A percentile compares a stretch with the other conserved stretches of the same genome.
These are phyloP conservation scores for Syncephalis fuscata DNA, from an alignment of 371 early-diverging fungal genomes.

Conservation along the genomic window DNA sequence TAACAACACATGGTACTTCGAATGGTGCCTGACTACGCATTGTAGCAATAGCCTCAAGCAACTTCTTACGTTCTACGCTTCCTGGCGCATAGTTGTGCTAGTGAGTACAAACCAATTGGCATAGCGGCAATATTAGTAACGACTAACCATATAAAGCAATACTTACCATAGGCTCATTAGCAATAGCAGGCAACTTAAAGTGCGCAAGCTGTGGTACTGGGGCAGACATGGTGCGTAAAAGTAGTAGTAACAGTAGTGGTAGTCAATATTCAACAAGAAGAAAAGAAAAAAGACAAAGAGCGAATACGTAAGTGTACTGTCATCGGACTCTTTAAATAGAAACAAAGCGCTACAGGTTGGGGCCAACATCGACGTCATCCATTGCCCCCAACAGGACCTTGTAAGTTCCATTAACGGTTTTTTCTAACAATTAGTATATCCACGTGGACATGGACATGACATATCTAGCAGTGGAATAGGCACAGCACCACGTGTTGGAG, in stretches of 20 bases:
- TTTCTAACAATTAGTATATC: no score
- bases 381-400: no score
- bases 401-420: no score
- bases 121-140: neutral
- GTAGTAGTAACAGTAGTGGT: neutral
- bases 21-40: slow-evolving; percentile 50
- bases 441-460: no score
- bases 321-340: no score
- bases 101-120: neutral
- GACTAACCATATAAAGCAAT: slow-evolving; percentile 1
- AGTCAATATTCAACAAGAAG: no score
- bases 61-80: slow-evolving; percentile 52
- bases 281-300: no score
- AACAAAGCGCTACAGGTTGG: no score
- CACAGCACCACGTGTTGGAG: no score
- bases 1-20: slow-evolving; percentile 71
- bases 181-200: slow-evolving; percentile 64
- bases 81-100: slow-evolving; percentile 49
- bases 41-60: slow-evolving; percentile 61
- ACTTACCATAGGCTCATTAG: slow-evolving; percentile 77
- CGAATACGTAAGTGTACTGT: neutral
- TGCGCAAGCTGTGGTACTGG: slow-evolving; percentile 32
- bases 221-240: neutral
- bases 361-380: no score
- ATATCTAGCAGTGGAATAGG: no score